Evolutionary conservation across 352 stramenopile species (phyloP).

Genomic region (Pythium myriotylum): DNA sequence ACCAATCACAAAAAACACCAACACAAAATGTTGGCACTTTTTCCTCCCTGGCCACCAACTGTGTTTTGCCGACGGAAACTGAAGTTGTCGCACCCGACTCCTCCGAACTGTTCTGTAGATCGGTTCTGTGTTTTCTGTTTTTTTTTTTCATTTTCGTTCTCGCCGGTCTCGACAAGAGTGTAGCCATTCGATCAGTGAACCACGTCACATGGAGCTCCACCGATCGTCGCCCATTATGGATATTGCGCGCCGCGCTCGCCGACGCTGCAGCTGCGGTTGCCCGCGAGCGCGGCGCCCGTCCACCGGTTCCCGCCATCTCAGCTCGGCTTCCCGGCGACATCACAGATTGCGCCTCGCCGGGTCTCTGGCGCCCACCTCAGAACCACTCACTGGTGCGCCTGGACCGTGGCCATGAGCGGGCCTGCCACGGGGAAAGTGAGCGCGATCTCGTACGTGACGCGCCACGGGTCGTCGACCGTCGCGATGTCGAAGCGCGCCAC

Average conservation of each 20-base stretch:
- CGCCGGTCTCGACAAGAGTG: too few species aligned
- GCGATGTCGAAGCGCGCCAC: conserved; percentile 52
- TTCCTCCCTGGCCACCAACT: background rate
- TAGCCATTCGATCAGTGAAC: too few species aligned
- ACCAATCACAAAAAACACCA: background rate
- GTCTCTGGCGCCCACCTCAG: too few species aligned
- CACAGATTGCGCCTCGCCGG: too few species aligned
- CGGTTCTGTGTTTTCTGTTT: conserved; percentile 6
- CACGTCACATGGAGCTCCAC: too few species aligned
- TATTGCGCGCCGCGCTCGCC: too few species aligned
- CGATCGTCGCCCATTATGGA: too few species aligned
- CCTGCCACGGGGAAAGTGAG: conserved; percentile 47
- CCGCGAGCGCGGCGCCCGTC: background rate
- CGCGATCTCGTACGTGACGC: conserved; percentile 53
- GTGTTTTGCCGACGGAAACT: conserved; percentile 3
- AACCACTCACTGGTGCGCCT: background rate
- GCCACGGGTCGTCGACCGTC: conserved; percentile 44
- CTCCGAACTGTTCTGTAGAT: background rate
- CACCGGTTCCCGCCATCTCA: background rate
- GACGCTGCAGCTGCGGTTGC: background rate
- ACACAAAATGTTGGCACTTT: conserved; percentile 4
- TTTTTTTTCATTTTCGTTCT: background rate
- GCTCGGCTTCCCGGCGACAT: background rate
- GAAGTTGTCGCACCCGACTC: background rate
- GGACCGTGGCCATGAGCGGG: conserved; percentile 23